Percentiles rank a stretch among this genome's conserved stretches.
phyloP scores from a whole-genome alignment of 2,329 filamentous ascomycete genomes.

The Cladophialophora immunda region DNA sequence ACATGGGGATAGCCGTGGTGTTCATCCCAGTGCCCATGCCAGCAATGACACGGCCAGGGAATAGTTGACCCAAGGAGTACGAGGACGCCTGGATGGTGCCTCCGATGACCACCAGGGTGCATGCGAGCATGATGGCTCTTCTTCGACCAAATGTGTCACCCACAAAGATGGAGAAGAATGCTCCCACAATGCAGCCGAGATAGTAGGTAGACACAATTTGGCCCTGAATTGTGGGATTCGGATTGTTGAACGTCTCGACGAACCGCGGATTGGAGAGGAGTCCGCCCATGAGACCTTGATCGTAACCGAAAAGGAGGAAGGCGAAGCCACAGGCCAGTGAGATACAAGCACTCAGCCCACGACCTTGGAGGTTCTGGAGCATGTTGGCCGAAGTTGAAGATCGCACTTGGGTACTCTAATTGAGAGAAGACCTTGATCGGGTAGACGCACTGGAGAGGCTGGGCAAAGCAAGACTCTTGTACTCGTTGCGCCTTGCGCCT shows the following conservation, averaged over 20 bases:
- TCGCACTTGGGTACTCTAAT: background rate
- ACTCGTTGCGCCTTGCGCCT: background rate
- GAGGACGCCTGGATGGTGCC: slow-evolving; percentile 54
- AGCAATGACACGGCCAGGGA: slow-evolving; percentile 56
- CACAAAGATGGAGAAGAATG: slow-evolving; percentile 24
- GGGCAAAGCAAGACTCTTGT: background rate
- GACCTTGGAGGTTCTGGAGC: slow-evolving; percentile 7
- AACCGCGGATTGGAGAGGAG: slow-evolving; percentile 44
- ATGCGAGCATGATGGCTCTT: slow-evolving; percentile 53
- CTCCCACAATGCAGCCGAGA: slow-evolving; percentile 49
- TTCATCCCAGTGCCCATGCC: slow-evolving; percentile 49
- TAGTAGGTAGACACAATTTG: slow-evolving; percentile 63
- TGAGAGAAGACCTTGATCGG: background rate
- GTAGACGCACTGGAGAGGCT: background rate
- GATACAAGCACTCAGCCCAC: slow-evolving; percentile 10
- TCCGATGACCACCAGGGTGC: slow-evolving; percentile 53
- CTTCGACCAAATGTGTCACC: slow-evolving; percentile 57
- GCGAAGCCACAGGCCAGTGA: slow-evolving; percentile 45
- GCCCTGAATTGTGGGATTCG: slow-evolving; percentile 57
- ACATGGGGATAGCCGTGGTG: slow-evolving; percentile 54
- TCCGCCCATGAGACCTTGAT: slow-evolving; percentile 49
- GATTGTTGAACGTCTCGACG: slow-evolving; percentile 39
- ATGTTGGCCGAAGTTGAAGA: background rate
- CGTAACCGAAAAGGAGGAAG: slow-evolving; percentile 60
- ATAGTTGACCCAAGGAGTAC: slow-evolving; percentile 53